A percentile compares a stretch with the other conserved stretches of the same genome.
Conservation (phyloP, 345 rosid species). For the Passiflora organensis region DNA sequence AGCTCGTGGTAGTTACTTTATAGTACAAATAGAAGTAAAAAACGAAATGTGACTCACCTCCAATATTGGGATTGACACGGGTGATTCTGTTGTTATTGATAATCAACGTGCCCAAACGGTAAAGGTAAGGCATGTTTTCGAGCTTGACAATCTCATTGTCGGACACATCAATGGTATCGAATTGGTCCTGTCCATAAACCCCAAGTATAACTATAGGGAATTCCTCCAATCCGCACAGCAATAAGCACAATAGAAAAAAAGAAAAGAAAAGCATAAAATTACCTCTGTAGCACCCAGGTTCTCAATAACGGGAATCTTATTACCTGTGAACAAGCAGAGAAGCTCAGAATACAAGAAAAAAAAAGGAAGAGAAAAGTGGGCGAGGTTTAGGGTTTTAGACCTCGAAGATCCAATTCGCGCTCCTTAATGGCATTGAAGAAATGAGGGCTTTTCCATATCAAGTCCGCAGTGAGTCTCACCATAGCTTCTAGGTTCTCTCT, state of each 20-base stretch:
- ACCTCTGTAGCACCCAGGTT: conserved; percentile 99
- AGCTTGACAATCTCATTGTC: conserved; percentile 99
- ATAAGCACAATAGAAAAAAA: too few species aligned
- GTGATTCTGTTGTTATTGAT: conserved; percentile 91
- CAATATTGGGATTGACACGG: conserved; percentile 80
- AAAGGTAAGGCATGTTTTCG: conserved; percentile 82
- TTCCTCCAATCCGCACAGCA: too few species aligned
- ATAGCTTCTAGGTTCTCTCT: conserved; percentile 24
- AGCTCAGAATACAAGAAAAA: background rate
- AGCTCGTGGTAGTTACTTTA: background rate
- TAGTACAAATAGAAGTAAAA: background rate
- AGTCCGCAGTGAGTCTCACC: conserved; percentile 98
- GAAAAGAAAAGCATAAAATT: background rate
- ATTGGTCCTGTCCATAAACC: conserved; percentile 82
- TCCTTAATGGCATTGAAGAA: conserved; percentile 98
- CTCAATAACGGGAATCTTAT: conserved; percentile 95
- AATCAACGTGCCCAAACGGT: conserved; percentile 82
- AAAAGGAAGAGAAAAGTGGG: background rate
- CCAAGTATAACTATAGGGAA: background rate
- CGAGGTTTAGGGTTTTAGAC: conserved; percentile 31
- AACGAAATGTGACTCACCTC: conserved; percentile 50
- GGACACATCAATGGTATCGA: conserved; percentile 91
- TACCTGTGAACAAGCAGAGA: conserved; percentile 36
- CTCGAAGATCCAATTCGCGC: conserved; percentile 96
- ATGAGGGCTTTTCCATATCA: conserved; percentile 98